A percentile compares a stretch with the other conserved stretches of the same genome.
Evolutionary conservation across 2,329 filamentous ascomycete species (phyloP).

Genomic region (Onygenales sp.): DNA sequence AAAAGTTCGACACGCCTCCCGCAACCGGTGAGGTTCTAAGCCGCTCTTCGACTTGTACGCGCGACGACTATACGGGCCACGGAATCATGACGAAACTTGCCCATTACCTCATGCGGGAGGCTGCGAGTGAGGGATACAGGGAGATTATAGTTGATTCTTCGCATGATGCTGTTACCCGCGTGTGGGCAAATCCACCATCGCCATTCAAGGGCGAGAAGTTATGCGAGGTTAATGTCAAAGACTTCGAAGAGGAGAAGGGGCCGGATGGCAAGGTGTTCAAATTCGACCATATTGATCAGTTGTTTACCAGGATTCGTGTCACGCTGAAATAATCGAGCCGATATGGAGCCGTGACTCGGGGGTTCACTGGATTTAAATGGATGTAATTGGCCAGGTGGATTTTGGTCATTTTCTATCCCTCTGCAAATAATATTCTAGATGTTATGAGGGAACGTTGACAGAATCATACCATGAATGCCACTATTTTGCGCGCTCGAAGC

Average conservation of each 20-base stretch:
- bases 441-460: too few relatives aligned
- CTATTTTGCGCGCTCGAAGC: too few relatives aligned
- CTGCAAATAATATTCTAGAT: too few relatives aligned
- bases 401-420: too few relatives aligned
- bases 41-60: slow-evolving; percentile 28
- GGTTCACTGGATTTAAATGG: background rate
- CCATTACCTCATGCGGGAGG: slow-evolving; percentile 29
- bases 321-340: background rate
- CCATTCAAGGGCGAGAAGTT: slow-evolving; percentile 10
- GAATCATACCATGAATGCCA: too few relatives aligned
- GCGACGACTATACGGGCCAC: slow-evolving; percentile 24
- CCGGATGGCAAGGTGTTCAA: background rate
- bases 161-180: slow-evolving; percentile 11
- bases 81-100: slow-evolving; percentile 25
- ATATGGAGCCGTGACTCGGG: background rate
- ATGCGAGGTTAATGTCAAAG: slow-evolving; percentile 8
- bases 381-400: background rate
- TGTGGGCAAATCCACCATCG: slow-evolving; percentile 13
- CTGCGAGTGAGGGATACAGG: slow-evolving; percentile 21
- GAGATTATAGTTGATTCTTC: slow-evolving; percentile 28
- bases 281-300: background rate
- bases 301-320: background rate
- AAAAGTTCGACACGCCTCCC: slow-evolving; percentile 12
- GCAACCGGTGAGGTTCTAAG: slow-evolving; percentile 22
- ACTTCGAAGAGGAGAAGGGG: slow-evolving; percentile 9